Evolutionary conservation across 179 eudicot genomes (phyloP), one percentile per base, ranked within the genome.

Genomic region (Carnegiea gigantea): DNA sequence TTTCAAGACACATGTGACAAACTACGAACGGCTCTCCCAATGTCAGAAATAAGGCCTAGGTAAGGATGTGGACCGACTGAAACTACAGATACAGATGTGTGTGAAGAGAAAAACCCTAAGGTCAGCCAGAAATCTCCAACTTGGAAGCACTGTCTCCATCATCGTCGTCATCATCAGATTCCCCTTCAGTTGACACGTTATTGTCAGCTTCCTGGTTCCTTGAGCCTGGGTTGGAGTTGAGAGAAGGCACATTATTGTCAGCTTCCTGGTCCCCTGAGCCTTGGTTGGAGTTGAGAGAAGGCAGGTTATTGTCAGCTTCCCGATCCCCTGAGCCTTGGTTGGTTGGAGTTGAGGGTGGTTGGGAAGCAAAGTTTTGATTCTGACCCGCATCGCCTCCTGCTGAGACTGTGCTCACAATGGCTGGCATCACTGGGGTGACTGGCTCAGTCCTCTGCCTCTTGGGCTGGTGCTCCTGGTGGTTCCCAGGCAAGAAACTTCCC

Each of bases 401-500:
- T 0, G 81, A 82, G 75, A 76, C 78, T 62, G 84, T 59, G 86
- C 72, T 84, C 40, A 84, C 77, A 38, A 88, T 80, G 8, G 87
- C 73, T 15, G 91, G 87, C 15, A 88, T 57, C 74, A 85, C 87
- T 0, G 88, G 67, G 74, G 83, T 48, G 3, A 86, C 76, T 15
- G 86, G 85, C 73, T 93, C 95, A n/a, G 72, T 76, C 85, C 78
- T 88, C 78, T 80, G 90, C 79, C 88, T 93, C 84, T 87, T 92
- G 5, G 88, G 90, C 83, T 84, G 86, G 75, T 86, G 91, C 82
- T 93, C 93, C 77, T 77, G 88, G 53, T 85, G 87, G 48, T 88
- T 86, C 77, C 90, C 91, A 0, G 93, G 82, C 51, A 86, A 78
- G 88, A 91, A 93, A 80, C 98, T 95, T 20, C 95, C 97, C 7